Evolutionary conservation across 2,329 filamentous ascomycete species (phyloP).

Genomic region (Ramularia collo-cygni): DNA sequence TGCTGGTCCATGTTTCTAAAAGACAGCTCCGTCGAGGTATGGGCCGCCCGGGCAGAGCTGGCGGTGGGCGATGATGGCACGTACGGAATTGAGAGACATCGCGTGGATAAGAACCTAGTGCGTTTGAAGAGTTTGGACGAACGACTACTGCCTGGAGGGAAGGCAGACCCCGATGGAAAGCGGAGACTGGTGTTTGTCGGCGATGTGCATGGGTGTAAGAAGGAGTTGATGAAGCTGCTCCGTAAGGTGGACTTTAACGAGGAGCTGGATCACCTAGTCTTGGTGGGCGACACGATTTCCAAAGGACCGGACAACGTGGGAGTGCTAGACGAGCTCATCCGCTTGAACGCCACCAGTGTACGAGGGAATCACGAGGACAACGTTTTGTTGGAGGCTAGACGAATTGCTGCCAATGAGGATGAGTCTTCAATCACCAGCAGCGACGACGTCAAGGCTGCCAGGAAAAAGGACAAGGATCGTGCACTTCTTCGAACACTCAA

Average conservation of each 20-base stretch:
- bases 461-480: constrained; percentile 24
- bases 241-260: constrained; percentile 57
- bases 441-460: constrained; percentile 3
- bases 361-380: constrained; percentile 91
- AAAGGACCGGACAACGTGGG: constrained; percentile 80
- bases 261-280: constrained; percentile 64
- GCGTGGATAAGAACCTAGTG: constrained; percentile 35
- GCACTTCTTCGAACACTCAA: constrained; percentile 24
- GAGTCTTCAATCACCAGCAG: constrained; percentile 3
- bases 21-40: constrained; percentile 33
- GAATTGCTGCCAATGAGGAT: constrained; percentile 1
- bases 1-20: constrained; percentile 26
- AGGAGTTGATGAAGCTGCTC: constrained; percentile 58
- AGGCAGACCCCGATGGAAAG: constrained; percentile 29
- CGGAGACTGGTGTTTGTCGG: constrained; percentile 73
- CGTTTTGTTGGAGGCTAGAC: constrained; percentile 51
- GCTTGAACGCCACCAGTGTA: constrained; percentile 69
- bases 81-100: constrained; percentile 23
- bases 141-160: constrained; percentile 27
- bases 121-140: constrained; percentile 45
- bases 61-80: constrained; percentile 20
- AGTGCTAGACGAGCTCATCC: constrained; percentile 68
- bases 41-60: constrained; percentile 31
- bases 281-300: constrained; percentile 72
- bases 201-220: constrained; percentile 84